A percentile compares a stretch with the other conserved stretches of the same genome.
Conservation (phyloP, 805 yeast species). For the Komagataella populi region DNA sequence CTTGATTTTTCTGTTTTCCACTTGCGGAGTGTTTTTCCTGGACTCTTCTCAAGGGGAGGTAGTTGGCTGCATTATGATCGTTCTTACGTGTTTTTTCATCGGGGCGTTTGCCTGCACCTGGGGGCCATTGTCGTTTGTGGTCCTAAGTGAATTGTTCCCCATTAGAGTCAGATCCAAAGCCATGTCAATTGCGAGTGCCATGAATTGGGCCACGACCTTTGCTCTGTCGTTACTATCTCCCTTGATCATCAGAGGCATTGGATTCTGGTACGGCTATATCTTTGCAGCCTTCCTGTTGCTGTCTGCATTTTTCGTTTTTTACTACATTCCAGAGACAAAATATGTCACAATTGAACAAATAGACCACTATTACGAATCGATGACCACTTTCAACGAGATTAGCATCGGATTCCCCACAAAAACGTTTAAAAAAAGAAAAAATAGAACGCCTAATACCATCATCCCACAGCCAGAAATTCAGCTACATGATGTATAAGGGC, state of each 20-base stretch:
- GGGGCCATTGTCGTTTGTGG: constrained; percentile 61
- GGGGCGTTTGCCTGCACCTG: constrained; percentile 55
- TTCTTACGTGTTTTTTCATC: constrained; percentile 45
- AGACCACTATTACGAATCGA: constrained; percentile 5
- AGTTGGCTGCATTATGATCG: constrained; percentile 40
- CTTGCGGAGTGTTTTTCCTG: constrained; percentile 34
- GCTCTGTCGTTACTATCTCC: constrained; percentile 60
- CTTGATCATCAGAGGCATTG: constrained; percentile 42
- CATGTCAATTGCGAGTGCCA: constrained; percentile 40
- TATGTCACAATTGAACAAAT: constrained; percentile 9
- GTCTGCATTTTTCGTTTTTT: constrained; percentile 12
- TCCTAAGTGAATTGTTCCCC: constrained; percentile 57
- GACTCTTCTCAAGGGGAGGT: constrained; percentile 12
- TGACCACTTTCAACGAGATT: not conserved
- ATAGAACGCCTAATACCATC: not conserved
- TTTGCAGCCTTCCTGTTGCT: constrained; percentile 17
- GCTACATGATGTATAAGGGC: not conserved
- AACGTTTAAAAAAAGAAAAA: not conserved
- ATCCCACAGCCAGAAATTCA: not conserved
- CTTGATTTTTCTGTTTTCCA: constrained; percentile 43
- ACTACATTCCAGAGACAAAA: constrained; percentile 20
- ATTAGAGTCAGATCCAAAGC: constrained; percentile 43
- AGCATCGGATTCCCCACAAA: not conserved
- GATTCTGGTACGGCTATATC: constrained; percentile 55
- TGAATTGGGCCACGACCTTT: constrained; percentile 54